Base-by-base conservation (phyloP, 805 yeast genomes). In the Starmerella riodocensis region DNA sequence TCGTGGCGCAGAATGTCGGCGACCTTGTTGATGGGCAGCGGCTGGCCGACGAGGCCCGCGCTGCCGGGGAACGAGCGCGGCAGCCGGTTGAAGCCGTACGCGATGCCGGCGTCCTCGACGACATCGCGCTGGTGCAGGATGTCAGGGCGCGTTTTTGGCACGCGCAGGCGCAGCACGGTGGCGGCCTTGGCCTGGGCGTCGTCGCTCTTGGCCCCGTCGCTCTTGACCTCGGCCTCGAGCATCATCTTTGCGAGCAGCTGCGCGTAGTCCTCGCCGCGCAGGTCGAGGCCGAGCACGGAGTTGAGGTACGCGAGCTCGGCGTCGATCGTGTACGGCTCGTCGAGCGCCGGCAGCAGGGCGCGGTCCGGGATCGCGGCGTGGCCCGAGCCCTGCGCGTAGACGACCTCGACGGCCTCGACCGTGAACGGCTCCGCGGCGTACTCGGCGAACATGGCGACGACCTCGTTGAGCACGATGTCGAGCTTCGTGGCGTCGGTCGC, bases 81-180 rank as follows among this genome's bases (percentile, higher is more conserved):
- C 56, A 91, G 70, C 58, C 82, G 84, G 64, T 86, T 80, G 69
- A 79, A 91, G 42, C 98, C 99, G 58, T 84, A 91, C 23, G 84
- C 93, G 56, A 91, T 79, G 34, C 95, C 98, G 35, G 88, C 94
- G 61, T 91, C 99, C 63, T 91, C 99, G 93, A 91, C 82, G 50
- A 91, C 78, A 63, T 91, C 99, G 70, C 97, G 88, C 59, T 84
- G 93, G 62, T 91, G 99, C 55, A 91, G 69, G 46, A 91, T 73
- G 62, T 91, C 99, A 9, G 97, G 77, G 67, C 99, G 80, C 28
- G 98, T 91, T 54, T 83, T 78, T 47, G 99, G 99, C 43, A 91
- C 74, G 28, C 63, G 58, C 37, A 74, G 73, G 36, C 82, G 56
- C 29, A 72, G 56, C 48, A 72, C 68, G n/a, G n/a, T n/a, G n/a